phyloP scores from a whole-genome alignment of 202 grass and related monocot genomes.

The Brachypodium distachyon region DNA sequence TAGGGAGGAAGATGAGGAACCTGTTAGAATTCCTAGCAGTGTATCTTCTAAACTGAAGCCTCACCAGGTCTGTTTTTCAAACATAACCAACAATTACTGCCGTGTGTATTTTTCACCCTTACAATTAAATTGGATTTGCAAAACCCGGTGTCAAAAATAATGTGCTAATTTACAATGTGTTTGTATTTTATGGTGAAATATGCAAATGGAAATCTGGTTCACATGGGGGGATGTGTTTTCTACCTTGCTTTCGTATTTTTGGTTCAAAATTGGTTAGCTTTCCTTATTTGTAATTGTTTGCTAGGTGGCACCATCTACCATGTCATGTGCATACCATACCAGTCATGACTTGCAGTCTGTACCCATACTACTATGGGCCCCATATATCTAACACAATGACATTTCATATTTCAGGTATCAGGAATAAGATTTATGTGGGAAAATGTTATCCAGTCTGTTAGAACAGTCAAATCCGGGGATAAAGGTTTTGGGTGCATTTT shows the following conservation, averaged over 20 bases:
- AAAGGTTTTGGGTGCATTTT: conserved; percentile 99
- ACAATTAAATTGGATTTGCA: conserved; percentile 13
- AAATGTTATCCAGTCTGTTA: conserved; percentile 92
- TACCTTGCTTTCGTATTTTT: neutral
- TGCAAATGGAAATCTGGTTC: neutral
- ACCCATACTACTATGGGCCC: neutral
- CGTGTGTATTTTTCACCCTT: neutral
- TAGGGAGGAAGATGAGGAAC: conserved; percentile 73
- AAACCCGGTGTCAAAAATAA: neutral
- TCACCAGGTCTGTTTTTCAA: conserved; percentile 58
- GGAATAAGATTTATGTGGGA: conserved; percentile 99
- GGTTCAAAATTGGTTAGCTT: neutral
- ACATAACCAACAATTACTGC: neutral
- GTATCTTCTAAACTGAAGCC: conserved; percentile 86
- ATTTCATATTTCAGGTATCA: conserved; percentile 53
- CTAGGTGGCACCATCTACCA: neutral
- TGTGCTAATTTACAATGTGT: neutral
- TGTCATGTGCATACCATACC: neutral
- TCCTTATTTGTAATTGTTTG: neutral
- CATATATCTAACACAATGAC: neutral
- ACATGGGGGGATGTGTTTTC: neutral
- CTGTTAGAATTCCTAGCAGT: conserved; percentile 82
- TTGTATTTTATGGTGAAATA: neutral
- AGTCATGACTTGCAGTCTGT: neutral
- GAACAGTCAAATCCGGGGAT: conserved; percentile 81